Conservation (phyloP, 306 rosid genomes). For the Ziziphus jujuba region DNA sequence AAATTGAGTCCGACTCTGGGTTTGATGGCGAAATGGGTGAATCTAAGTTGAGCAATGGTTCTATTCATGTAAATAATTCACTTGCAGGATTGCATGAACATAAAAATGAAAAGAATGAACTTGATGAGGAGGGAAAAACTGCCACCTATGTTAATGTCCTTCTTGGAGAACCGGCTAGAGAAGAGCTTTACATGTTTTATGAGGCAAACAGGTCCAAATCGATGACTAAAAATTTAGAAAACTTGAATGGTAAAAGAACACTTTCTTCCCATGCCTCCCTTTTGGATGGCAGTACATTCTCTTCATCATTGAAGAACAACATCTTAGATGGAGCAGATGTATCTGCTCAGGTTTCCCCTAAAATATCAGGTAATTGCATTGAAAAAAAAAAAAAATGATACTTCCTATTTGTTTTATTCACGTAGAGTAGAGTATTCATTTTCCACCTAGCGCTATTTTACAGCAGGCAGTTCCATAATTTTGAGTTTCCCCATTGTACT, state of each 20-base stretch:
- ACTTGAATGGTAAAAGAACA: conserved; percentile 38
- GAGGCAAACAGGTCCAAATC: conserved; percentile 43
- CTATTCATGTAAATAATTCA: conserved; percentile 26
- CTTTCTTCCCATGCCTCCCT: conserved; percentile 39
- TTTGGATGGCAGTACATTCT: conserved; percentile 28
- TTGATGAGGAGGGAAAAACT: conserved; percentile 17
- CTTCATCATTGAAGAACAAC: conserved; percentile 38
- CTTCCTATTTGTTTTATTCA: conserved; percentile 19
- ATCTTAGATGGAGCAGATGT: conserved; percentile 33
- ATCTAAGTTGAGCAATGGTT: conserved; percentile 27
- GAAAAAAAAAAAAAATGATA: conserved; percentile 22
- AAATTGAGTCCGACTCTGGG: conserved; percentile 41
- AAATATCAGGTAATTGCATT: conserved; percentile 48
- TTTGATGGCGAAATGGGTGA: conserved; percentile 33
- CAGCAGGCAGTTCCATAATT: not conserved
- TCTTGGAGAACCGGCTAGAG: conserved; percentile 56
- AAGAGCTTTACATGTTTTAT: conserved; percentile 81
- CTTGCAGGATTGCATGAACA: conserved; percentile 27
- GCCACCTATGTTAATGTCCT: conserved; percentile 27
- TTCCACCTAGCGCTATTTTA: conserved; percentile 3
- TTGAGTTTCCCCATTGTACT: not conserved
- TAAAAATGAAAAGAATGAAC: conserved; percentile 31
- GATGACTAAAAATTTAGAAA: conserved; percentile 27
- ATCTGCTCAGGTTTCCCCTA: conserved; percentile 34
- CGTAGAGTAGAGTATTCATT: not conserved